Percentiles rank a stretch among this genome's conserved stretches.
Conservation (phyloP, 2,329 filamentous ascomycete genomes). For the Paraphaeosphaeria sporulosa region DNA sequence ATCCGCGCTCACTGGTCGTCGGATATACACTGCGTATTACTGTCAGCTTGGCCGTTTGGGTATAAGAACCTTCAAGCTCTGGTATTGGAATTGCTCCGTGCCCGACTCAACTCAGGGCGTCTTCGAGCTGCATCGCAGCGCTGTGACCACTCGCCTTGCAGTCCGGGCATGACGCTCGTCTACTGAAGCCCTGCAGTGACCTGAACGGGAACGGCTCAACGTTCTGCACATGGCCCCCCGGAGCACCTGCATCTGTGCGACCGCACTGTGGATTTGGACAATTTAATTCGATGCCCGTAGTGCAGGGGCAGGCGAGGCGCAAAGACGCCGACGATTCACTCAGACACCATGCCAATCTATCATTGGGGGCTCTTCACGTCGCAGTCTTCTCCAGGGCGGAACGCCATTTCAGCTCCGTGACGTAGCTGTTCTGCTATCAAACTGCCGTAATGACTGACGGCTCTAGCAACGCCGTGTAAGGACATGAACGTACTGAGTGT, state of each 20-base stretch:
- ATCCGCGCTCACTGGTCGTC: conserved; percentile 4
- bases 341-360: neutral
- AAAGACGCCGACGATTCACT: neutral
- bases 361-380: neutral
- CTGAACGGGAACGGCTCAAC: conserved; percentile 1
- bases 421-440: conserved; percentile 5
- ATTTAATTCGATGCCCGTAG: neutral
- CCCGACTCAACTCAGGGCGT: conserved; percentile 14
- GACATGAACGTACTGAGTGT: neutral
- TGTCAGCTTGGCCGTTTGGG: conserved; percentile 14
- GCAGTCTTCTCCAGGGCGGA: no score
- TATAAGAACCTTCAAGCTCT: neutral
- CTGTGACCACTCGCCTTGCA: conserved; percentile 1
- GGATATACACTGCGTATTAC: conserved; percentile 5
- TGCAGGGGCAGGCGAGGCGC: conserved; percentile 3
- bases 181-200: conserved; percentile 2
- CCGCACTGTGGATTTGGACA: neutral
- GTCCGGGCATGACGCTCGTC: neutral
- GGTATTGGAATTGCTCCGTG: conserved; percentile 18
- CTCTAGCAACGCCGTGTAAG: neutral
- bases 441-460: neutral
- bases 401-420: neutral
- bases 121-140: conserved; percentile 2
- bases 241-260: neutral
- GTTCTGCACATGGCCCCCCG: neutral